Evolutionary conservation across 176 grass and related monocot species (phyloP).

Genomic region (Lolium perenne): DNA sequence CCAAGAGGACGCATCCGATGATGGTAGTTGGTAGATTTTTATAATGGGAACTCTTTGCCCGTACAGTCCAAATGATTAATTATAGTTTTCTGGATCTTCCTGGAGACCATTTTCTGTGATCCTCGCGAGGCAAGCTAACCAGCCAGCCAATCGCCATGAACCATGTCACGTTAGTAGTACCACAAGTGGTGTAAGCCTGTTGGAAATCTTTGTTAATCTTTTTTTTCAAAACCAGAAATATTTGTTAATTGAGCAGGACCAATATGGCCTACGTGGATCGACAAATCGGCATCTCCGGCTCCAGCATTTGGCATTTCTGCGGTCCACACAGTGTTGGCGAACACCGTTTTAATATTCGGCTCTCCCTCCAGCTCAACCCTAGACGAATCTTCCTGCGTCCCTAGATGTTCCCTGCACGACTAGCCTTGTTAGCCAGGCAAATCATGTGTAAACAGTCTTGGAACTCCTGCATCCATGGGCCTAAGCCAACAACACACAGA

Average conservation of each 20-base stretch:
- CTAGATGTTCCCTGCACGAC: constrained; percentile 50
- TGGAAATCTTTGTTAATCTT: neutral
- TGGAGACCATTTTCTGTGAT: constrained; percentile 23
- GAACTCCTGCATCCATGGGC: neutral
- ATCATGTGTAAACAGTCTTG: constrained; percentile 39
- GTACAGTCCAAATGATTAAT: constrained; percentile 30
- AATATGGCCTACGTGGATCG: constrained; percentile 37
- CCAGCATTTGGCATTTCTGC: constrained; percentile 29
- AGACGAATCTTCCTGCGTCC: constrained; percentile 49
- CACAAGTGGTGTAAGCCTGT: neutral
- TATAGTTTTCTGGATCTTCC: constrained; percentile 22
- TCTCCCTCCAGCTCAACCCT: constrained; percentile 8
- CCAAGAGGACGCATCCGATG: constrained; percentile 51
- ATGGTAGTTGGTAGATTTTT: constrained; percentile 54
- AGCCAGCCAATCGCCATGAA: constrained; percentile 9
- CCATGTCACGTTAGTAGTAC: neutral
- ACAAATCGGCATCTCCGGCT: constrained; percentile 28
- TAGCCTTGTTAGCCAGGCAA: constrained; percentile 20
- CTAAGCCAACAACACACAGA: neutral
- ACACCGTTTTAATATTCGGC: constrained; percentile 14
- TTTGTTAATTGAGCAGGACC: constrained; percentile 22
- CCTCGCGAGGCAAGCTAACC: neutral
- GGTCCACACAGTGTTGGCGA: constrained; percentile 5
- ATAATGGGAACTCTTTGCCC: constrained; percentile 41
- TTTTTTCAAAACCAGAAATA: neutral